phyloP scores from a whole-genome alignment of 805 yeast species.

The Yamadazyma akitaensis region DNA sequence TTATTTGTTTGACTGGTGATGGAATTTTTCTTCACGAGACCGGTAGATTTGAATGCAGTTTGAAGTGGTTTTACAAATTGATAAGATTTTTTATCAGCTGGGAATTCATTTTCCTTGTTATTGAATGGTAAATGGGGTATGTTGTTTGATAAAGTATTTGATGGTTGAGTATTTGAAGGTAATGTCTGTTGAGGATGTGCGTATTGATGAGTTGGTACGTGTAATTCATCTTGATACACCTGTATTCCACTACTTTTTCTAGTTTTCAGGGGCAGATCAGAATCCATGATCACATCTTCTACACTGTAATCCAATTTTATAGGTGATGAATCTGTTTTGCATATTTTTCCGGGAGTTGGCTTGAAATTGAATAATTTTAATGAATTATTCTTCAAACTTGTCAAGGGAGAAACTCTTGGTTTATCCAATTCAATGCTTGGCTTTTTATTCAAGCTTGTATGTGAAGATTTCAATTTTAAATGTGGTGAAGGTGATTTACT shows the following conservation, averaged over 20 bases:
- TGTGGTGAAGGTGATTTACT: conserved; percentile 43
- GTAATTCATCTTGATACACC: not conserved
- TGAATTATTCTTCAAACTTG: conserved; percentile 1
- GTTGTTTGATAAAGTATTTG: not conserved
- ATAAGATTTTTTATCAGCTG: conserved; percentile 36
- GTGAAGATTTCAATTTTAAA: not conserved
- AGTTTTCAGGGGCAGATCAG: conserved; percentile 30
- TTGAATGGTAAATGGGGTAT: conserved; percentile 14
- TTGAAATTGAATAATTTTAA: conserved; percentile 10
- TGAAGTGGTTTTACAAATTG: conserved; percentile 79
- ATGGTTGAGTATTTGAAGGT: conserved; percentile 22
- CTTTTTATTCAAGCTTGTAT: conserved; percentile 3
- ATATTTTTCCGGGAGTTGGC: conserved; percentile 26
- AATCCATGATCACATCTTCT: conserved; percentile 26
- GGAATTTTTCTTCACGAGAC: conserved; percentile 55
- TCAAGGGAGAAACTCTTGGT: conserved; percentile 3
- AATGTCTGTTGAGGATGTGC: not conserved
- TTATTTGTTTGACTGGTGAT: conserved; percentile 20
- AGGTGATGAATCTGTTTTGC: conserved; percentile 24
- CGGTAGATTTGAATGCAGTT: conserved; percentile 76
- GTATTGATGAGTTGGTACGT: not conserved
- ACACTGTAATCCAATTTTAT: conserved; percentile 21
- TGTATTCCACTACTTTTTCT: conserved; percentile 16
- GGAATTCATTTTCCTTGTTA: conserved; percentile 33
- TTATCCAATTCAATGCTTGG: conserved; percentile 1